Conservation (phyloP, 306 rosid genomes). For the Dalbergia cultrata region DNA sequence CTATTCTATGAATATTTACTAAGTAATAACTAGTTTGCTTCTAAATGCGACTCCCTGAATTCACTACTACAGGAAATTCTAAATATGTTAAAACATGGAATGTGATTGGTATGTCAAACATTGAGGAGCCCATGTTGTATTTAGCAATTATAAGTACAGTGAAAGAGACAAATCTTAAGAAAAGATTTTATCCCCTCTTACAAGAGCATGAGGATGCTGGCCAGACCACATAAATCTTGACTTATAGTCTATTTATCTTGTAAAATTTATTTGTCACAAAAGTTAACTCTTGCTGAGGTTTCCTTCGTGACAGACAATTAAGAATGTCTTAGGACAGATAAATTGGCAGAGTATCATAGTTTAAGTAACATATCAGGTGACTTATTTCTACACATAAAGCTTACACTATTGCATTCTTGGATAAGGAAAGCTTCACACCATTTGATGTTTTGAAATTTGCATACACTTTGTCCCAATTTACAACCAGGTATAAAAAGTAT, state of each 20-base stretch:
- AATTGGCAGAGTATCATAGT: conserved; percentile 29
- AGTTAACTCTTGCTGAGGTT: conserved; percentile 3
- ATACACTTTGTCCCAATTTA: conserved; percentile 12
- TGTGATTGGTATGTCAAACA: neutral
- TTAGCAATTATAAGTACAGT: conserved; percentile 3
- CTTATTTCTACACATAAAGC: conserved; percentile 23
- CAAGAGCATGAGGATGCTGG: neutral
- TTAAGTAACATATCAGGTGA: neutral
- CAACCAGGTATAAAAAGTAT: conserved; percentile 11
- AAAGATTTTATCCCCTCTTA: conserved; percentile 5
- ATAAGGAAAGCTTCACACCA: neutral
- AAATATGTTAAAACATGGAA: conserved; percentile 34
- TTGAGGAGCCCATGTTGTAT: conserved; percentile 25
- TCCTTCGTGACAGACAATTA: conserved; percentile 22
- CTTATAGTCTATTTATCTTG: neutral
- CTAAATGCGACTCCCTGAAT: neutral
- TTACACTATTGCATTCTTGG: neutral
- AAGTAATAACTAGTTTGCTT: conserved; percentile 30
- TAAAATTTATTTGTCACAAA: conserved; percentile 3
- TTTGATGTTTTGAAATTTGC: conserved; percentile 15
- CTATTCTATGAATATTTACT: conserved; percentile 31
- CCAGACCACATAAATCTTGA: conserved; percentile 12
- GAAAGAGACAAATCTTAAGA: neutral
- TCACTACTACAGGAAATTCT: neutral
- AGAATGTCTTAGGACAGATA: neutral